phyloP scores from a whole-genome alignment of 352 stramenopile genomes.

The Phytophthora gonapodyides region DNA sequence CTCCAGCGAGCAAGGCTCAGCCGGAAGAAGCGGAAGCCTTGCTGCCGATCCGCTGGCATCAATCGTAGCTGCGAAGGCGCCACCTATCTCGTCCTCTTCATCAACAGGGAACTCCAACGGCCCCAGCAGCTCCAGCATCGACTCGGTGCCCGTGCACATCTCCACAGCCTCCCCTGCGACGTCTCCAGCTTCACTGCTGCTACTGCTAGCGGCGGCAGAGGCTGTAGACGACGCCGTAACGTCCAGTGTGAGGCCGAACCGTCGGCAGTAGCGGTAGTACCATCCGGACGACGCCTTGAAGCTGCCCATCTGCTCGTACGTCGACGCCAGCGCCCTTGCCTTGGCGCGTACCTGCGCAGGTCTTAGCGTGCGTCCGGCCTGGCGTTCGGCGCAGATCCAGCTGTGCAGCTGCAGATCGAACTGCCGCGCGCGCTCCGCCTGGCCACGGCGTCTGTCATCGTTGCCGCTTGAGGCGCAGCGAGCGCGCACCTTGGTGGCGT shows the following conservation, averaged over 20 bases:
- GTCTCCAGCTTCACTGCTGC: background rate
- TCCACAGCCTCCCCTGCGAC: background rate
- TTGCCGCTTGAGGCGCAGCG: constrained; percentile 44
- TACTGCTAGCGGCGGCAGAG: background rate
- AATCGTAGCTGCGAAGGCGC: background rate
- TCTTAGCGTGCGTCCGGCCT: constrained; percentile 27
- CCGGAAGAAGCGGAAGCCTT: background rate
- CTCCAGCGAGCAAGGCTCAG: background rate
- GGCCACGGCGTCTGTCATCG: constrained; percentile 43
- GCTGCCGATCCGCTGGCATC: background rate
- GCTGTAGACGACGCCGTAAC: background rate
- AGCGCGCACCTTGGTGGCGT: constrained; percentile 45
- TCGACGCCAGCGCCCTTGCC: constrained; percentile 36
- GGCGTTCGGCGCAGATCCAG: constrained; percentile 37
- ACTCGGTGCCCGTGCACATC: background rate
- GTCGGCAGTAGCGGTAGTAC: constrained; percentile 59
- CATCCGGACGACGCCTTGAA: constrained; percentile 65
- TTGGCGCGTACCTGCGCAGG: constrained; percentile 41
- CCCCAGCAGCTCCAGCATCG: background rate
- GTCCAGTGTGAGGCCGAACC: constrained; percentile 30
- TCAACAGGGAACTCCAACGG: background rate
- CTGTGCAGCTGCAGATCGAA: constrained; percentile 50
- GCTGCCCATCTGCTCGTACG: constrained; percentile 41
- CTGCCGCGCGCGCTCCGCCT: constrained; percentile 40
- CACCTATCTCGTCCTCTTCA: background rate